These are phyloP conservation scores for Neofusicoccum kwambonambiense DNA, from an alignment of 2,329 filamentous ascomycete genomes.

Conservation along the genomic window DNA sequence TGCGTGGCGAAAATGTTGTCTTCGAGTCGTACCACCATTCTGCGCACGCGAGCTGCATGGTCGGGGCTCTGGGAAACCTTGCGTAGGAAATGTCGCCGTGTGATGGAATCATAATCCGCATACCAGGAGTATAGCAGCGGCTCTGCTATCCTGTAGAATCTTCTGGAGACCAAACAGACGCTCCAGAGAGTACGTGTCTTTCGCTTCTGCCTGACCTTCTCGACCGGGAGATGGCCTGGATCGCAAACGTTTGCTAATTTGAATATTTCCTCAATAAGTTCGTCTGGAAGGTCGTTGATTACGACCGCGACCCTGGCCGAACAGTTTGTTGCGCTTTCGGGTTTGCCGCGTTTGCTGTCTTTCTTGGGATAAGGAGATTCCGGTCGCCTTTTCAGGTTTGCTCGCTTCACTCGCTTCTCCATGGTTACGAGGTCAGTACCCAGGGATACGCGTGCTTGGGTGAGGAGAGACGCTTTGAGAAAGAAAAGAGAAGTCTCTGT, in stretches of 20 bases:
- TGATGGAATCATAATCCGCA: neutral
- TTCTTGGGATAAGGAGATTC: conserved; percentile 1
- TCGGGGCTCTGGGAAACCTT: neutral
- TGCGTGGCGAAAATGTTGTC: neutral
- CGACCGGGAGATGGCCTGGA: neutral
- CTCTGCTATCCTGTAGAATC: neutral
- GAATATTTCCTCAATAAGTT: conserved; percentile 1
- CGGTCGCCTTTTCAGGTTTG: neutral
- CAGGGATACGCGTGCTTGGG: neutral
- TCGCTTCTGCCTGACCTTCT: neutral
- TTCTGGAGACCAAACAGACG: neutral
- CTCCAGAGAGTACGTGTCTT: neutral
- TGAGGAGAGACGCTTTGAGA: neutral
- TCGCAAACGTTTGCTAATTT: neutral
- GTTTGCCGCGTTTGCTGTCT: conserved; percentile 1
- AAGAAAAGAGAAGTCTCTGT: neutral
- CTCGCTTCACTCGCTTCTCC: neutral
- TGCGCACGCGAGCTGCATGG: neutral
- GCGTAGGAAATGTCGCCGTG: neutral
- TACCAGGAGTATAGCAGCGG: neutral
- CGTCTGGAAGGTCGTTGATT: neutral
- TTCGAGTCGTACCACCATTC: neutral
- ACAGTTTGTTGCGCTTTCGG: neutral
- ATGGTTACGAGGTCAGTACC: neutral
- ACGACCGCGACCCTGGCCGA: neutral